Conservation (phyloP, 768 basidiomycete genomes). For the Boletus vermiculosoides region DNA sequence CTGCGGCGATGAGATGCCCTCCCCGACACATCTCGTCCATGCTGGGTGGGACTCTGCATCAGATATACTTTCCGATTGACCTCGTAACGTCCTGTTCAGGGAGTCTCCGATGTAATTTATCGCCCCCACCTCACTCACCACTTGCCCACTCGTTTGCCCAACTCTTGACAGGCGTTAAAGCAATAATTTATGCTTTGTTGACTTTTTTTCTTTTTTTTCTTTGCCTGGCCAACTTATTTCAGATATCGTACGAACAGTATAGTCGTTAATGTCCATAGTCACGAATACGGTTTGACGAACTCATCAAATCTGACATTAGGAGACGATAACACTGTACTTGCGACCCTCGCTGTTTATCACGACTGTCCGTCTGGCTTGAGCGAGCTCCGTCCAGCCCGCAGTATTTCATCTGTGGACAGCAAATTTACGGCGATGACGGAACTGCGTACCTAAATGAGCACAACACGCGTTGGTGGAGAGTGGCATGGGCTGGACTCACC, state of each 20-base stretch:
- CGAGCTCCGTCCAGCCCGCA: constrained; percentile 85
- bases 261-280: constrained; percentile 33
- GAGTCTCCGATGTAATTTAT: constrained; percentile 27
- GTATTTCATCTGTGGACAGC: constrained; percentile 92
- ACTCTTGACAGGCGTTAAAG: constrained; percentile 18
- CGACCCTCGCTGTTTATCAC: constrained; percentile 30
- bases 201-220: constrained; percentile 2
- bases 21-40: constrained; percentile 51
- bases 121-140: background rate
- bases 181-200: constrained; percentile 29
- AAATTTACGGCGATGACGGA: constrained; percentile 95
- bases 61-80: constrained; percentile 38
- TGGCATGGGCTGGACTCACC: constrained; percentile 48
- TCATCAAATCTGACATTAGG: constrained; percentile 16
- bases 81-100: constrained; percentile 7
- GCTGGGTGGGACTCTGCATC: constrained; percentile 60
- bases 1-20: constrained; percentile 36
- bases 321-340: constrained; percentile 22
- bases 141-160: constrained; percentile 19
- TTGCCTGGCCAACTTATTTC: constrained; percentile 10
- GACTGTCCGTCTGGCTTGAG: constrained; percentile 76
- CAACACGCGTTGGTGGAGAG: constrained; percentile 17
- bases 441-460: constrained; percentile 41
- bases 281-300: constrained; percentile 12
- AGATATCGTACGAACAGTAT: constrained; percentile 30